phyloP scores from a whole-genome alignment of 2,329 filamentous ascomycete genomes.

The Aspergillus sp. region DNA sequence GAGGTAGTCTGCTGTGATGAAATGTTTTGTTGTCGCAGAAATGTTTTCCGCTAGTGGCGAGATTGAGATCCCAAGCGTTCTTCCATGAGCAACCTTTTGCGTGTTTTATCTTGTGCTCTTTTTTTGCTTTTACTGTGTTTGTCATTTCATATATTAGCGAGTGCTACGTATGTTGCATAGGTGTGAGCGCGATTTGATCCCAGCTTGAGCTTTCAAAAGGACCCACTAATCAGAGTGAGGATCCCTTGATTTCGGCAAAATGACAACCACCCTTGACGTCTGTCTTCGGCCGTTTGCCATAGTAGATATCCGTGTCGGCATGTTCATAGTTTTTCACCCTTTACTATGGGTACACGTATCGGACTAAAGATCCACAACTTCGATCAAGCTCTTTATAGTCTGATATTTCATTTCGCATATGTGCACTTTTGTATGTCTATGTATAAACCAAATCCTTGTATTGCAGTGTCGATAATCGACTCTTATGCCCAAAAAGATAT shows the following conservation, averaged over 20 bases:
- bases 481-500: background rate
- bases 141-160: conserved; percentile 16
- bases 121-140: background rate
- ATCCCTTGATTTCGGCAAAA: background rate
- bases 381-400: background rate
- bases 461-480: background rate
- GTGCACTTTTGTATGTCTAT: background rate
- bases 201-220: background rate
- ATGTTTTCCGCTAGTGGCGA: background rate
- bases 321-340: background rate
- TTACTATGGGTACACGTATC: background rate
- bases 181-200: conserved; percentile 19
- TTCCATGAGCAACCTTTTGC: background rate
- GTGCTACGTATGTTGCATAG: conserved; percentile 19
- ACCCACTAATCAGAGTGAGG: background rate
- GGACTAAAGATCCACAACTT: background rate
- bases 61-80: background rate
- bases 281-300: background rate
- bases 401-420: background rate
- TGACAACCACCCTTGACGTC: background rate
- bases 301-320: background rate
- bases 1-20: conserved; percentile 1
- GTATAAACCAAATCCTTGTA: background rate
- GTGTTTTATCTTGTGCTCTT: background rate
- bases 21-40: background rate